These are phyloP conservation scores for Canavalia ensiformis DNA, from an alignment of 306 rosid genomes.

Conservation along the genomic window DNA sequence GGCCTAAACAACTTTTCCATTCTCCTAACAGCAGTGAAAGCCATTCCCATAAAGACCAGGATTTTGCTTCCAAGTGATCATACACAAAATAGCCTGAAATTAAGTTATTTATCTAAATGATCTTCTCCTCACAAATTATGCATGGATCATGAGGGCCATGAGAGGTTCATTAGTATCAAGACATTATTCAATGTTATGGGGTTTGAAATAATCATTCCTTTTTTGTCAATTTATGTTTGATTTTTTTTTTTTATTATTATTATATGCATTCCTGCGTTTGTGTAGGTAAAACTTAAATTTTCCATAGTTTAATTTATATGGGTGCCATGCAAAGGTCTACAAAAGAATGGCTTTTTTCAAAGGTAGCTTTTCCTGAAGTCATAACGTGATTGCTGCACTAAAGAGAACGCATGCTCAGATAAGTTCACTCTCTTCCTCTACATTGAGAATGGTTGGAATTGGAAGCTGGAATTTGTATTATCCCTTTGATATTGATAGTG, in stretches of 20 bases:
- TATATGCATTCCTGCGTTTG: not conserved
- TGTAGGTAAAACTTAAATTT: slow-evolving; percentile 1
- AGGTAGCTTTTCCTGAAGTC: slow-evolving; percentile 12
- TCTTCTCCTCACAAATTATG: slow-evolving; percentile 2
- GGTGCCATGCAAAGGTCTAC: not conserved
- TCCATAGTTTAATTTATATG: slow-evolving; percentile 26
- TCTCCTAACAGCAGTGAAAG: slow-evolving; percentile 52
- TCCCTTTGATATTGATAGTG: slow-evolving; percentile 2
- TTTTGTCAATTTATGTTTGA: slow-evolving; percentile 29
- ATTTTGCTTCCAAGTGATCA: slow-evolving; percentile 58
- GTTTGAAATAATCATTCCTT: slow-evolving; percentile 36
- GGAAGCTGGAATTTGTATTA: not conserved
- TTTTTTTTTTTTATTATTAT: not conserved
- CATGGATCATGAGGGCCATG: slow-evolving; percentile 29
- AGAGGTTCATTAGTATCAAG: slow-evolving; percentile 29
- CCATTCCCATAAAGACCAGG: slow-evolving; percentile 54
- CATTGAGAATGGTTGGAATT: not conserved
- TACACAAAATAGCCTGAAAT: slow-evolving; percentile 14
- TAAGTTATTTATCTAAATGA: not conserved
- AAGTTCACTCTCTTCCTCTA: not conserved
- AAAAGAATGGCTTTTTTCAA: not conserved
- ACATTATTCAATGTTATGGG: slow-evolving; percentile 21
- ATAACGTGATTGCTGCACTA: not conserved
- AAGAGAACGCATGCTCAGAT: slow-evolving; percentile 29
- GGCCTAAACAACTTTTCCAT: slow-evolving; percentile 57